phyloP scores from a whole-genome alignment of 2,329 filamentous ascomycete species.

The Phialophora macrospora region DNA sequence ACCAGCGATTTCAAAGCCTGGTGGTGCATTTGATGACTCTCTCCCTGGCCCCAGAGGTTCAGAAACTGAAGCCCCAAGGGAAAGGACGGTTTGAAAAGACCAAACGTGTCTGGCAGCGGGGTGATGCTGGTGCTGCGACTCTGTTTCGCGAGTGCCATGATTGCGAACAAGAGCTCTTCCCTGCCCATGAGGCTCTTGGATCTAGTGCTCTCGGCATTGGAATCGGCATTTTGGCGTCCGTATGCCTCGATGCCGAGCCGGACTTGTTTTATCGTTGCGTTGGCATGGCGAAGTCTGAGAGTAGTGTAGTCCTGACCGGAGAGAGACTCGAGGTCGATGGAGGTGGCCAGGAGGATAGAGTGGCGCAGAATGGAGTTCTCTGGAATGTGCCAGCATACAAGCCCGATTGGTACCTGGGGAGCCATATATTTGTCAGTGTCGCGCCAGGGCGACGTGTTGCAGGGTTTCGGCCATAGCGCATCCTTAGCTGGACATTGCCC shows the following conservation, averaged over 20 bases:
- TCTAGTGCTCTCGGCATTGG: too few species aligned
- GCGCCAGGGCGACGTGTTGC: background rate
- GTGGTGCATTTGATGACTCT: background rate
- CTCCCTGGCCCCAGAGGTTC: slow-evolving; percentile 1
- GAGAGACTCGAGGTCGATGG: background rate
- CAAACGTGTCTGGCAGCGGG: background rate
- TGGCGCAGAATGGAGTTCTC: background rate
- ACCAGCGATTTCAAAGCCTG: background rate
- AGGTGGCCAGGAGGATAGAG: background rate
- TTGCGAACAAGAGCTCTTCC: background rate
- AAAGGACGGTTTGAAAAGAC: background rate
- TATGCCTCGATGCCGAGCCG: background rate
- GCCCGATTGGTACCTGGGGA: background rate
- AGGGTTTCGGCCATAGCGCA: background rate
- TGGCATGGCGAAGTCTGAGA: background rate
- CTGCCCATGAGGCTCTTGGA: background rate
- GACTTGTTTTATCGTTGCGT: background rate
- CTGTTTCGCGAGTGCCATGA: slow-evolving; percentile 1
- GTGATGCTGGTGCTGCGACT: background rate
- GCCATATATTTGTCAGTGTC: background rate
- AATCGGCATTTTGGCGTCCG: too few species aligned
- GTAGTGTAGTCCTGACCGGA: background rate
- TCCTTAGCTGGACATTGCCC: background rate
- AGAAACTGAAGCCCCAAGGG: background rate
- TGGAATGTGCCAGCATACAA: background rate